Evolutionary conservation across 164 flowering plant species (phyloP).

Genomic region (grape (Vitis vinifera)): ASM3070453v1 NC_081821.1:4549001-4549500

Average conservation of each 20-base stretch:
- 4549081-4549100: too few species aligned
- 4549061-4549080: too few species aligned
- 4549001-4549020: conserved; percentile 36
- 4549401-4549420: too few species aligned
- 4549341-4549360: background rate
- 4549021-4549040: background rate
- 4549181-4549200: background rate
- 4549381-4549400: too few species aligned
- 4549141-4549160: background rate
- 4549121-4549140: conserved; percentile 5
- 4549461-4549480: too few species aligned
- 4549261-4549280: background rate
- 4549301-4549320: too few species aligned
- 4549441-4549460: too few species aligned
- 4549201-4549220: background rate
- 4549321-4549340: background rate
- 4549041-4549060: background rate
- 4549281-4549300: background rate
- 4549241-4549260: background rate
- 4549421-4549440: too few species aligned
- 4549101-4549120: background rate
- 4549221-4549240: background rate
- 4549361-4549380: too few species aligned
- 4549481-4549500: too few species aligned
- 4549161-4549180: background rate